Evolutionary conservation across 805 yeast species (phyloP).

Genomic region (Starmerella ratchasimensis): DNA sequence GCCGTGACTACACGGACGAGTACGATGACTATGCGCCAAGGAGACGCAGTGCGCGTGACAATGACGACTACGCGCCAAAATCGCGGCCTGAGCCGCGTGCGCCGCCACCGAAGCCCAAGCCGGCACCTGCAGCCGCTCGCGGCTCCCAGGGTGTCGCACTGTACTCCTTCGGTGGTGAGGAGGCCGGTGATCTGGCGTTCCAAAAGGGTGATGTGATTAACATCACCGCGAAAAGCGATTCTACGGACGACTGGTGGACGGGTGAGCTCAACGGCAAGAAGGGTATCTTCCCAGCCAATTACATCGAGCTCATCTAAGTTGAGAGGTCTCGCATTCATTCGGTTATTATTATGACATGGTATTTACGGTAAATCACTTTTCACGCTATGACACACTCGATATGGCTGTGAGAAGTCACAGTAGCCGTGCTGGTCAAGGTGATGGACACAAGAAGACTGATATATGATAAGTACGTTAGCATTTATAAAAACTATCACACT

Average conservation of each 20-base stretch:
- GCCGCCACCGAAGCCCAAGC: conserved; percentile 7
- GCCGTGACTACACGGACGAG: conserved; percentile 16
- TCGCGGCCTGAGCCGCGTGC: conserved; percentile 10
- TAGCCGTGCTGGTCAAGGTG: too few species aligned
- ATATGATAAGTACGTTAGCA: too few species aligned
- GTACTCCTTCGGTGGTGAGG: conserved; percentile 81
- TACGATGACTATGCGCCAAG: conserved; percentile 13
- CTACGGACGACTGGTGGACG: conserved; percentile 98
- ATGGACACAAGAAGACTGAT: too few species aligned
- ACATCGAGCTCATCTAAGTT: conserved; percentile 58
- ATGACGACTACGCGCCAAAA: conserved; percentile 17
- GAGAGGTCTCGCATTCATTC: not conserved
- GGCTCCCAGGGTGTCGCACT: conserved; percentile 80
- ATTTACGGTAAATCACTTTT: too few species aligned
- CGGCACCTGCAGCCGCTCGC: conserved; percentile 19
- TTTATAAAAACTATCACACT: too few species aligned
- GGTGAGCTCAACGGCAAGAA: conserved; percentile 71
- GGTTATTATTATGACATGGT: not conserved
- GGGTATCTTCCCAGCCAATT: conserved; percentile 96
- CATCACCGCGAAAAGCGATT: conserved; percentile 70
- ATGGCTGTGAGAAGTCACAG: too few species aligned
- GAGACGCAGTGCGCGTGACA: conserved; percentile 9
- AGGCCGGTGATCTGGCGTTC: conserved; percentile 83
- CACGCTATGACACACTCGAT: too few species aligned
- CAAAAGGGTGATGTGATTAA: conserved; percentile 88